Conservation (phyloP, 352 stramenopile species). For the Globisporangium barbulae region DNA sequence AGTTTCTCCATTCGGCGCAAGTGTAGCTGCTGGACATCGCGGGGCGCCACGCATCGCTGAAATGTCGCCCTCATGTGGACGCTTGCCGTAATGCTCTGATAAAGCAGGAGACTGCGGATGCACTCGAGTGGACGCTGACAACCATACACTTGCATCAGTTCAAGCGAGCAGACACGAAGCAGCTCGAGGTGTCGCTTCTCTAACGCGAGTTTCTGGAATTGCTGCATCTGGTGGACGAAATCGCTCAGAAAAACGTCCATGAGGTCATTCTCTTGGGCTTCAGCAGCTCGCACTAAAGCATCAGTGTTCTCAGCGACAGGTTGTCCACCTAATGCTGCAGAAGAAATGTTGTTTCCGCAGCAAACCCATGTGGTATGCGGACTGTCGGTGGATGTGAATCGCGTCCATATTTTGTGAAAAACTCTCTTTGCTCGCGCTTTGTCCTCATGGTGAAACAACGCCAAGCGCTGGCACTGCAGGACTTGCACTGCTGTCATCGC, state of each 20-base stretch:
- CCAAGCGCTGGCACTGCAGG: constrained; percentile 42
- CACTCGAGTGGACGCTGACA: constrained; percentile 45
- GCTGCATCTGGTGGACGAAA: constrained; percentile 23
- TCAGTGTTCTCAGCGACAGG: constrained; percentile 5
- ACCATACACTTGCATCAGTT: constrained; percentile 54
- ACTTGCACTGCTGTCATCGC: constrained; percentile 25
- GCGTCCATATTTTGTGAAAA: constrained; percentile 40
- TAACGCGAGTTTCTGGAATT: constrained; percentile 39
- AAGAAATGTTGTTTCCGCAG: constrained; percentile 18
- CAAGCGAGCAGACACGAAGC: constrained; percentile 42
- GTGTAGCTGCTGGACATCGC: constrained; percentile 51
- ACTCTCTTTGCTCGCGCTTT: constrained; percentile 21
- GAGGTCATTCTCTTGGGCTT: constrained; percentile 13
- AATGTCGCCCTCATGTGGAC: constrained; percentile 35
- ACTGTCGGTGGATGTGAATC: constrained; percentile 31
- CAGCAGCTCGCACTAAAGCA: constrained; percentile 10
- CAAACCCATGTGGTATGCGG: constrained; percentile 53
- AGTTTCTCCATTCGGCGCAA: constrained; percentile 39
- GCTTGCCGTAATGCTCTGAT: constrained; percentile 47
- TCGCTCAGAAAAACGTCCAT: constrained; percentile 29
- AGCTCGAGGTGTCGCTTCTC: constrained; percentile 39
- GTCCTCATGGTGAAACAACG: constrained; percentile 34
- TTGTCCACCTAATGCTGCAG: constrained; percentile 11
- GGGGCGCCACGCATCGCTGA: constrained; percentile 29
- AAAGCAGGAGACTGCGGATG: constrained; percentile 54